Conservation (phyloP, 306 rosid genomes). For the Inga laurina region DNA sequence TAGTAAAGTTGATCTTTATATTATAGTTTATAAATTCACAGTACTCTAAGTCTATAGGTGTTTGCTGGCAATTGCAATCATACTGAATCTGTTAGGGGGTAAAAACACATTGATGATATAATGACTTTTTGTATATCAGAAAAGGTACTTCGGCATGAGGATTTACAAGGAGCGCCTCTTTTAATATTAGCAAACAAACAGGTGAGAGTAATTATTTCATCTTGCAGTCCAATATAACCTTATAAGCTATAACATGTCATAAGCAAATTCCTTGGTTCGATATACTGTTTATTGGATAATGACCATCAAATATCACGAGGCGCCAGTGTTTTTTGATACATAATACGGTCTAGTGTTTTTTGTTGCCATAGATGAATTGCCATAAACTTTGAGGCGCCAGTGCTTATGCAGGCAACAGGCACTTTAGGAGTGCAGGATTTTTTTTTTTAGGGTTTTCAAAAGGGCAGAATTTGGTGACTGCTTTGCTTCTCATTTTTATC, state of each 20-base stretch:
- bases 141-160: slow-evolving; percentile 94
- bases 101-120: slow-evolving; percentile 21
- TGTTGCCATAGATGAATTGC: slow-evolving; percentile 8
- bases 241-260: background rate
- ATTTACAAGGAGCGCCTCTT: slow-evolving; percentile 96
- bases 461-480: background rate
- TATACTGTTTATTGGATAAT: background rate
- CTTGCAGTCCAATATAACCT: background rate
- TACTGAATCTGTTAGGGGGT: background rate
- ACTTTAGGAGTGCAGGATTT: background rate
- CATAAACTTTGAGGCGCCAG: background rate
- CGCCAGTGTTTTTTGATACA: background rate
- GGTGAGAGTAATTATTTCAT: slow-evolving; percentile 46
- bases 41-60: slow-evolving; percentile 8
- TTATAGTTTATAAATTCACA: background rate
- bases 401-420: slow-evolving; percentile 11
- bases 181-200: slow-evolving; percentile 95
- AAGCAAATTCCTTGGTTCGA: background rate
- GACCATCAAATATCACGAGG: background rate
- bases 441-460: background rate
- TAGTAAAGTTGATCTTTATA: slow-evolving; percentile 41
- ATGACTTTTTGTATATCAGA: slow-evolving; percentile 58
- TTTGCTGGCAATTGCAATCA: slow-evolving; percentile 21
- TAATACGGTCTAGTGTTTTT: background rate
- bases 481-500: slow-evolving; percentile 9